Percentiles rank a stretch among this genome's conserved stretches.
These are phyloP conservation scores for Alternaria infectoria DNA, from an alignment of 2,329 filamentous ascomycete species.

Conservation along the genomic window DNA sequence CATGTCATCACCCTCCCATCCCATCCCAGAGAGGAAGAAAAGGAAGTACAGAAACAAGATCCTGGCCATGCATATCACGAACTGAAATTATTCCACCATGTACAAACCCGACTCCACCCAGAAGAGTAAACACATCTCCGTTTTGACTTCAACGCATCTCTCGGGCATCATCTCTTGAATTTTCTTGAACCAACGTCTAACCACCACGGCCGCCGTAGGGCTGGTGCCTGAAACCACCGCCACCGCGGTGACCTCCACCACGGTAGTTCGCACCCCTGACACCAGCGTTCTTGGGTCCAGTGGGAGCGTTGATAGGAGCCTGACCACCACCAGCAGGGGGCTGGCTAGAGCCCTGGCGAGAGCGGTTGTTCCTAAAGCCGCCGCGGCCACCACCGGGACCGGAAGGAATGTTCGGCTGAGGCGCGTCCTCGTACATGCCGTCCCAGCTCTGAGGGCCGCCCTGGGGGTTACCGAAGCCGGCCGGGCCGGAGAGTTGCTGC, in stretches of 20 bases:
- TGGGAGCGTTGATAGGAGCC: constrained; percentile 81
- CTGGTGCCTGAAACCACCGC: constrained; percentile 37
- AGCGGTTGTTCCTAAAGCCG: constrained; percentile 44
- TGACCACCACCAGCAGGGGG: constrained; percentile 48
- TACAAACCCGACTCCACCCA: not conserved
- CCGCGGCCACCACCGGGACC: constrained; percentile 54
- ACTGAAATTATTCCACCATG: not conserved
- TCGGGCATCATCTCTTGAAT: not conserved
- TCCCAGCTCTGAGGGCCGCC: constrained; percentile 88
- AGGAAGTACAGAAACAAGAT: not conserved
- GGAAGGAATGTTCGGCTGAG: constrained; percentile 73
- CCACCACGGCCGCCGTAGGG: constrained; percentile 40
- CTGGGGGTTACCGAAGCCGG: constrained; percentile 54
- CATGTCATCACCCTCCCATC: not conserved
- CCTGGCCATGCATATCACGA: not conserved
- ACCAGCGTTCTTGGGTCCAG: constrained; percentile 93
- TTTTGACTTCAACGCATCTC: not conserved
- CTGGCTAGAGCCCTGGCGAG: constrained; percentile 48
- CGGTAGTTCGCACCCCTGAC: constrained; percentile 92
- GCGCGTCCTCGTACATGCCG: constrained; percentile 97
- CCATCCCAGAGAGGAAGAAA: not conserved
- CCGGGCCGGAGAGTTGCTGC: constrained; percentile 48
- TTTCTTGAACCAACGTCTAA: not conserved
- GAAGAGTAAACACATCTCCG: not conserved
- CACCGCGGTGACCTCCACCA: constrained; percentile 68